Conservation (phyloP, 2,329 filamentous ascomycete genomes). For the Ceratocystis variospora region DNA sequence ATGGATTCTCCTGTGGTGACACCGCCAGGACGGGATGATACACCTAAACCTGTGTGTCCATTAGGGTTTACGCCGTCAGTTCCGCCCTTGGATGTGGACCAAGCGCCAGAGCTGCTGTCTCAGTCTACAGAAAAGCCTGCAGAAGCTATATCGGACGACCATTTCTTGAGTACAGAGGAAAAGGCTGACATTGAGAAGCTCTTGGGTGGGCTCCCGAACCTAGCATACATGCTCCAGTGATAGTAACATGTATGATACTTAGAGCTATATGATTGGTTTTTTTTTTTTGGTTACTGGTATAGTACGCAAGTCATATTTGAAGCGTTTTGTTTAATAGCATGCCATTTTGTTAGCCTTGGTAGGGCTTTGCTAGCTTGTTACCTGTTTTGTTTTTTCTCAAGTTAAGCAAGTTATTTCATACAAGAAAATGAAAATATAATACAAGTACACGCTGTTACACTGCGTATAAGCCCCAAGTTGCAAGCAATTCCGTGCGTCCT, state of each 20-base stretch:
- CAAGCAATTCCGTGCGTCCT: not conserved
- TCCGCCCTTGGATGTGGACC: not conserved
- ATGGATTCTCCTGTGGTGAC: not conserved
- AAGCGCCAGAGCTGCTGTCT: not conserved
- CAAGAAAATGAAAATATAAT: not conserved
- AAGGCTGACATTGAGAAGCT: not conserved
- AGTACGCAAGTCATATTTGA: not conserved
- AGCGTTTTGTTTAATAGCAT: not conserved
- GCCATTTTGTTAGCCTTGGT: not conserved
- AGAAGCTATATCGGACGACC: not conserved
- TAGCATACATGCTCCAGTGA: slow-evolving; percentile 14
- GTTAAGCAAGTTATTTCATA: not conserved
- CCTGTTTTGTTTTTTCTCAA: not conserved
- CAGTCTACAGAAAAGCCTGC: not conserved
- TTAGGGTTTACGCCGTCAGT: not conserved
- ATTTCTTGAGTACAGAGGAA: not conserved
- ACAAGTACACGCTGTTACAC: not conserved
- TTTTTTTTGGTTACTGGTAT: not conserved
- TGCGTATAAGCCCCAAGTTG: too few species aligned
- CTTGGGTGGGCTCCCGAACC: slow-evolving; percentile 4
- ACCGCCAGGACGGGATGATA: not conserved
- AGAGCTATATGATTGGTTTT: not conserved
- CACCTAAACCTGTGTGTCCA: not conserved
- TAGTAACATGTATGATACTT: not conserved
- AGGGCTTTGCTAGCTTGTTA: not conserved